Conservation (phyloP, 768 basidiomycete genomes). For the Coprinopsis strossmayeri region DNA sequence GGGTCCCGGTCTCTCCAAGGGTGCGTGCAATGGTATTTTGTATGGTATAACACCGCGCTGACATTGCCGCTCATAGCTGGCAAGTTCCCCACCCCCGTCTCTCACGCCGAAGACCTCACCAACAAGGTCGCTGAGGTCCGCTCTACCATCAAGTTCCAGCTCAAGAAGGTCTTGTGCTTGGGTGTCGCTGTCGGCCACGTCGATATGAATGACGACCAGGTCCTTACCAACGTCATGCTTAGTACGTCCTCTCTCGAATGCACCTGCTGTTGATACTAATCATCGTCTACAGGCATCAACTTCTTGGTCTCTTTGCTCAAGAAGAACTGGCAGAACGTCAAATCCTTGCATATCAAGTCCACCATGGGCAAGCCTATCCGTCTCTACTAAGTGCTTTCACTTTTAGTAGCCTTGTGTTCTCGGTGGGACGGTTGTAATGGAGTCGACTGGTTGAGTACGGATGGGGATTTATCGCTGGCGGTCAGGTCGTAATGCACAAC, state of each 20-base stretch:
- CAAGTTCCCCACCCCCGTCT: conserved; percentile 98
- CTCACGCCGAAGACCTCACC: conserved; percentile 81
- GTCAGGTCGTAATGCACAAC: conserved; percentile 81
- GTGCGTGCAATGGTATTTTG: conserved; percentile 31
- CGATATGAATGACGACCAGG: conserved; percentile 96
- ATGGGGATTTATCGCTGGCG: too few species aligned
- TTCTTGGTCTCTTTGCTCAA: conserved; percentile 98
- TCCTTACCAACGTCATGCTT: conserved; percentile 96
- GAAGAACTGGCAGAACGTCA: conserved; percentile 99
- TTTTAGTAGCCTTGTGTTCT: conserved; percentile 3
- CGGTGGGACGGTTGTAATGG: too few species aligned
- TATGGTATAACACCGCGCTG: background rate
- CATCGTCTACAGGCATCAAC: conserved; percentile 75
- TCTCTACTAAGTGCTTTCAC: conserved; percentile 57
- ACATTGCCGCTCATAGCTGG: conserved; percentile 51
- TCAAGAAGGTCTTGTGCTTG: conserved; percentile 98
- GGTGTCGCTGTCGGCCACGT: conserved; percentile 98
- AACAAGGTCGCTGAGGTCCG: conserved; percentile 94
- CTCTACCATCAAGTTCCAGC: conserved; percentile 99
- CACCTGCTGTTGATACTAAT: conserved; percentile 4
- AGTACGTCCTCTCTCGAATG: conserved; percentile 40
- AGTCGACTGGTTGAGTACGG: too few species aligned
- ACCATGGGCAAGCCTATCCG: conserved; percentile 99
- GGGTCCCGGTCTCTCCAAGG: conserved; percentile 99
- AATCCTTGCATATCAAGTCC: conserved; percentile 96